phyloP scores from a whole-genome alignment of 768 basidiomycete genomes.

The Solioccasus polychromus region DNA sequence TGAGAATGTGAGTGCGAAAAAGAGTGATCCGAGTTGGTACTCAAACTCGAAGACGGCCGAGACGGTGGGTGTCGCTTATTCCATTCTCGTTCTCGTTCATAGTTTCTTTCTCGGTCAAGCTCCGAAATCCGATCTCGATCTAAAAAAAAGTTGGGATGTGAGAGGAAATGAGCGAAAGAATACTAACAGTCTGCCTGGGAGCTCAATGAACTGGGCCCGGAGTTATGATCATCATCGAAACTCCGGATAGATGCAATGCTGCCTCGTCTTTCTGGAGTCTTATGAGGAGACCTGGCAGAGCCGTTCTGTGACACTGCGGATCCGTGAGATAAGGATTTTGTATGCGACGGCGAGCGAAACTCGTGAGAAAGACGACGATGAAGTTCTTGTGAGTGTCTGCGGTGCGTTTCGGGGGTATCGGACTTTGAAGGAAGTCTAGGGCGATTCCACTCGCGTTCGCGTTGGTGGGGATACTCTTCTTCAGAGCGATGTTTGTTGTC shows the following conservation, averaged over 20 bases:
- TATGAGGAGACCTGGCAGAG: conserved; percentile 7
- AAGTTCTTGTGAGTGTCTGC: conserved; percentile 25
- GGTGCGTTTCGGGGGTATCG: conserved; percentile 23
- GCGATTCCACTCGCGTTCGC: conserved; percentile 49
- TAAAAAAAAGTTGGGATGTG: conserved; percentile 18
- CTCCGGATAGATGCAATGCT: conserved; percentile 43
- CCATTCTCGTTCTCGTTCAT: conserved; percentile 55
- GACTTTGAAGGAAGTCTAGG: conserved; percentile 28
- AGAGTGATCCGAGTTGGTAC: conserved; percentile 32
- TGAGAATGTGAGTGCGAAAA: conserved; percentile 36
- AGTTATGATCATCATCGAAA: conserved; percentile 40
- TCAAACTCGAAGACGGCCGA: conserved; percentile 46
- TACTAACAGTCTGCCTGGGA: conserved; percentile 55
- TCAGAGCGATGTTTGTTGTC: conserved; percentile 31
- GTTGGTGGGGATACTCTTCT: conserved; percentile 37
- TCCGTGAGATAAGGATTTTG: conserved; percentile 20
- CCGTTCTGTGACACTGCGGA: conserved; percentile 6
- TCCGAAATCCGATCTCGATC: conserved; percentile 46
- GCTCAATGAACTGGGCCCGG: conserved; percentile 42
- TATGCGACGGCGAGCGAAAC: conserved; percentile 24
- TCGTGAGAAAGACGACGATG: conserved; percentile 29
- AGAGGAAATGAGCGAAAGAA: background rate
- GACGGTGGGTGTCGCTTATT: conserved; percentile 42
- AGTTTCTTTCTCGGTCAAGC: conserved; percentile 40
- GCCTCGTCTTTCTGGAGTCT: conserved; percentile 23